Base-by-base conservation (phyloP, 495 filamentous ascomycete genomes). In the Podospora pseudocomata region DNA sequence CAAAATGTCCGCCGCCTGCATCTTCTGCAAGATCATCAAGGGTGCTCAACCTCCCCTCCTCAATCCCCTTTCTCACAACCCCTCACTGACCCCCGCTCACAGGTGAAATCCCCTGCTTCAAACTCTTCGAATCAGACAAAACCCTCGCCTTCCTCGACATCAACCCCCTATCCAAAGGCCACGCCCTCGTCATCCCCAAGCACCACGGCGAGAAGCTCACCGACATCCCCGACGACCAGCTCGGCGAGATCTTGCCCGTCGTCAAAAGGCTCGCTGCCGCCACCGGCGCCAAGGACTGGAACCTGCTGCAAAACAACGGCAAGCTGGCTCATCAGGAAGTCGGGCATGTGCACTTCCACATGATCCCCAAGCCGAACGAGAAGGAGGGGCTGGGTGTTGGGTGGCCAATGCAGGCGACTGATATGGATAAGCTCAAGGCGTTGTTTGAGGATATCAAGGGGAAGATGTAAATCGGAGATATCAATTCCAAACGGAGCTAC, bases 1-100 rank as follows among this genome's bases (percentile, higher is more conserved):
- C 71, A 79, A 72, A 59, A 78, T 78, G 76, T 49, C 39, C 0
- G 76, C 77, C 23, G 86, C 91, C 58, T 99, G 95, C 74, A 94
- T 98, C 78, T 99, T 99, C 84, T 99, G 95, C 86, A 96, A 91
- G 76, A 98, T 99, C 77, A 91, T 99, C 81, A 96, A 96, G 85
- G 95, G 93, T 90, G 23, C 23, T 23, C 1, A 23, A 23, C 23
- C 23, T 23, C 23, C 81, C 67, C 78, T 71, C 54, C 19, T 49
- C 55, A 39, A 63, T 56, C 55, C 18, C 67, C 53, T 20, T 26
- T 56, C 61, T 65, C 60, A 69, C 55, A 65, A 26, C 70, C 39
- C 56, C 60, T 23, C 19, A 28, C 67, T 74, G 66, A 73, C 34
- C 54, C 62, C 15, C 13, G 7, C 15, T 57, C 64, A 71, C 75